phyloP scores from a whole-genome alignment of 1,284 basidiomycete species.

The Naganishia liquefaciens region DNA sequence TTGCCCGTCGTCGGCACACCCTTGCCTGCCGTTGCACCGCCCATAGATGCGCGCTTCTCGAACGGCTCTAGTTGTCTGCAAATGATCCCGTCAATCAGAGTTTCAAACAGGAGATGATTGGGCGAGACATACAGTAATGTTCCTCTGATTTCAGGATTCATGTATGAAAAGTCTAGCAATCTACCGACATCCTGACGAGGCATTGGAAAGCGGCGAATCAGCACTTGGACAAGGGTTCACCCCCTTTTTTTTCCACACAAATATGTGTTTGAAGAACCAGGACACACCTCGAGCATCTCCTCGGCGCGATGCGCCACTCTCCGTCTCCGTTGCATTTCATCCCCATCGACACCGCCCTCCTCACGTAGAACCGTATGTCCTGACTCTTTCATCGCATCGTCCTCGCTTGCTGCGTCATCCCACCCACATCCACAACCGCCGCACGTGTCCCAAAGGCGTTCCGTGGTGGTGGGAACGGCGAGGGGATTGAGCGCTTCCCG shows the following conservation, averaged over 20 bases:
- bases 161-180: constrained; percentile 74
- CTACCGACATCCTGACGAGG: constrained; percentile 66
- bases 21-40: not conserved
- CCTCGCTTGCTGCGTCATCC: not conserved
- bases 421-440: constrained; percentile 70
- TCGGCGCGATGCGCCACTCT: constrained; percentile 80
- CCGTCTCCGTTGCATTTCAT: constrained; percentile 61
- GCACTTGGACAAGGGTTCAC: not conserved
- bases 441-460: constrained; percentile 65
- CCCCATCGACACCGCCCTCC: constrained; percentile 58
- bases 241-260: constrained; percentile 14
- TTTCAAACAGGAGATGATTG: constrained; percentile 12
- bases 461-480: constrained; percentile 3
- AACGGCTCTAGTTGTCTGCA: constrained; percentile 33
- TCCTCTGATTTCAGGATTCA: constrained; percentile 63
- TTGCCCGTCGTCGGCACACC: constrained; percentile 23
- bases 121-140: constrained; percentile 25
- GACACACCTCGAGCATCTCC: constrained; percentile 71
- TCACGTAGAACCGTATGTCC: constrained; percentile 4
- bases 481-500: constrained; percentile 42
- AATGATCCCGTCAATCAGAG: not conserved
- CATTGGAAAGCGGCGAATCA: no score
- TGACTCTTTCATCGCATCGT: not conserved
- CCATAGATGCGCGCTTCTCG: constrained; percentile 30
- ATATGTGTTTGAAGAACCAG: constrained; percentile 42